Evolutionary conservation across 2,329 filamentous ascomycete species (phyloP), one percentile per base, ranked within the genome.

Genomic region (Fusarium compactum): DNA sequence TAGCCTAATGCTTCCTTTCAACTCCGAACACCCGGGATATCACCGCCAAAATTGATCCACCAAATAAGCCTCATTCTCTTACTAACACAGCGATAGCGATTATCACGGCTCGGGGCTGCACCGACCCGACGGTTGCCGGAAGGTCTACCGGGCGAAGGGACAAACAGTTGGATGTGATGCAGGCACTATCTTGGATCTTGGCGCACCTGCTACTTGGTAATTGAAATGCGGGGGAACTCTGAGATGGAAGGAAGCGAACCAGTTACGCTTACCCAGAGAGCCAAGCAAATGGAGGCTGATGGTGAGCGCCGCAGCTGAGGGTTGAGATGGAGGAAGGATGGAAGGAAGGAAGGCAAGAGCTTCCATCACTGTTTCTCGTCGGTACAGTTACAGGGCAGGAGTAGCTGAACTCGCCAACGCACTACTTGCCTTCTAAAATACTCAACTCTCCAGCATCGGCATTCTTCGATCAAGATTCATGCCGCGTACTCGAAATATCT

Each of bases 11-110:
- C 50, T 52, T 29, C 32, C 38, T 22, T 38, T 30, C 46, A 65
- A 70, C 40, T 20, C 67, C 67, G 67, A 70, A 70, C 40, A 30
- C 38, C 67, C 62, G 67, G 62, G 30, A 67, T 70, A 70, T 70
- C 67, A 24, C 67, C 58, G 67, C 22, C 32, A 32, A 40, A 16
- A 53, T 52, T 48, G 29, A 52, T 34, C 47, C 38, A 50, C 47
- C 48, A 47, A 66, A 44, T 52, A 46, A 53, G 24, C 45, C 50
- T 65, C 40, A 43, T 25, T 22, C 43, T 44, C 45, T 43, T 48
- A 46, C 30, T 20, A 40, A 53, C 58, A 45, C 64, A 20, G 2
- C 22, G 32, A 30, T 41, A 24, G 3, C 16, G 38, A 30, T 41
- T 38, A 50, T 52, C 56, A 50, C 50, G 62, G 67, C 47, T 62